These are phyloP conservation scores for Rhododendron simsii DNA, from an alignment of 148 eudicot species.

Conservation along the genomic window DNA sequence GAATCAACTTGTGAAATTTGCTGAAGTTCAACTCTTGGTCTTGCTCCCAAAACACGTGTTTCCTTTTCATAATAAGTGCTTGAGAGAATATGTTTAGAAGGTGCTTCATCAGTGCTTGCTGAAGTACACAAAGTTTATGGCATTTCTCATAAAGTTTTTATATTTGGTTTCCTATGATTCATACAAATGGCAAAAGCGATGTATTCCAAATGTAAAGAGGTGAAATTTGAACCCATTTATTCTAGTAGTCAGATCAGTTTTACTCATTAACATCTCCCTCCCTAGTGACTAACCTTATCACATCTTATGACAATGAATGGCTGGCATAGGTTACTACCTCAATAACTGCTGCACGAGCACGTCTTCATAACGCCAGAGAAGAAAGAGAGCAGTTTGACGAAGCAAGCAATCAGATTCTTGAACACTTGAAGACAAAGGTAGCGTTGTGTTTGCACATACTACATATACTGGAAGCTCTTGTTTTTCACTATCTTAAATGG, in stretches of 20 bases:
- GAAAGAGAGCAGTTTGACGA: constrained; percentile 48
- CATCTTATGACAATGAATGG: constrained; percentile 3
- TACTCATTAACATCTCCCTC: background rate
- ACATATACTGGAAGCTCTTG: background rate
- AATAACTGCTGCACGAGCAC: constrained; percentile 26
- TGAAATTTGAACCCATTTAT: background rate
- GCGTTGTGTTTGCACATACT: background rate
- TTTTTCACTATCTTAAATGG: background rate
- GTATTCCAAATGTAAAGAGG: background rate
- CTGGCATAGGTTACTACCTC: constrained; percentile 35
- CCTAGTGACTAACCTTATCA: background rate
- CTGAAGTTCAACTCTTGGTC: background rate
- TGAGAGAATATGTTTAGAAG: background rate
- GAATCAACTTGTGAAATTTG: background rate
- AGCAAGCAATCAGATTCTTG: constrained; percentile 42
- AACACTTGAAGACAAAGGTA: constrained; percentile 36
- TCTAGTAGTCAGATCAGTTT: background rate
- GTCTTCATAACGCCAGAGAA: constrained; percentile 47
- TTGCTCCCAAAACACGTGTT: background rate
- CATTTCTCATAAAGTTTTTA: background rate
- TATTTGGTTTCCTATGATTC: background rate
- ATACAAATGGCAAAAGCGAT: background rate
- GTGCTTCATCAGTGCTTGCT: background rate
- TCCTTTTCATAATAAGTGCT: background rate
- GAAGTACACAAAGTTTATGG: background rate